Conservation (phyloP, 2,329 filamentous ascomycete genomes). For the Penicillium psychrosexuale region DNA sequence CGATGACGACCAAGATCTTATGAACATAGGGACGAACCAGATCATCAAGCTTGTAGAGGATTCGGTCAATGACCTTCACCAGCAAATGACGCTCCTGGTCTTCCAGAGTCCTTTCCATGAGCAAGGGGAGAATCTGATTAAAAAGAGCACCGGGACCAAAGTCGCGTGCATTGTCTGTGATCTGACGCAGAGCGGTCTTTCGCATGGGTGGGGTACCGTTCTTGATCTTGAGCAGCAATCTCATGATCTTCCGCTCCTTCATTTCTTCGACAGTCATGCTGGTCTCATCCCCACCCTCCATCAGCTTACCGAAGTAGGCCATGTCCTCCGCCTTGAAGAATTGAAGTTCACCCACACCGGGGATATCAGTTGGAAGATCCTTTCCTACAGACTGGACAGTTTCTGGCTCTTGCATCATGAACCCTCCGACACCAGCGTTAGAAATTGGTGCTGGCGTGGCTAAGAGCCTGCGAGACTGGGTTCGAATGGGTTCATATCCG, state of each 20-base stretch:
- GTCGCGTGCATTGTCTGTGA: conserved; percentile 94
- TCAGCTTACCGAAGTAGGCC: conserved; percentile 96
- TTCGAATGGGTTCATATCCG: conserved; percentile 81
- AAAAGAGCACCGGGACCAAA: conserved; percentile 94
- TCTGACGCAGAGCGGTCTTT: conserved; percentile 93
- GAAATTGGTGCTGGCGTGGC: conserved; percentile 65
- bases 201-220: conserved; percentile 98
- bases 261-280: conserved; percentile 88
- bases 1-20: conserved; percentile 97
- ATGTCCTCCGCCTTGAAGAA: conserved; percentile 99
- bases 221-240: conserved; percentile 94
- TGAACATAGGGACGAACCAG: conserved; percentile 94
- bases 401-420: conserved; percentile 96
- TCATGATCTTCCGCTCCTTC: conserved; percentile 98
- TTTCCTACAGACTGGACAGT: conserved; percentile 79
- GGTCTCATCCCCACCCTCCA: conserved; percentile 90
- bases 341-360: conserved; percentile 90
- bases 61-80: conserved; percentile 98
- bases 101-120: conserved; percentile 98
- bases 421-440: conserved; percentile 66
- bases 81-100: conserved; percentile 97
- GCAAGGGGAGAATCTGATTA: conserved; percentile 91
- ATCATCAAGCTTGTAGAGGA: conserved; percentile 97
- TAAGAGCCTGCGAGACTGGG: conserved; percentile 71
- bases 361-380: conserved; percentile 90